These are phyloP conservation scores for Elsinoe australis DNA, from an alignment of 2,329 filamentous ascomycete species.

Conservation along the genomic window DNA sequence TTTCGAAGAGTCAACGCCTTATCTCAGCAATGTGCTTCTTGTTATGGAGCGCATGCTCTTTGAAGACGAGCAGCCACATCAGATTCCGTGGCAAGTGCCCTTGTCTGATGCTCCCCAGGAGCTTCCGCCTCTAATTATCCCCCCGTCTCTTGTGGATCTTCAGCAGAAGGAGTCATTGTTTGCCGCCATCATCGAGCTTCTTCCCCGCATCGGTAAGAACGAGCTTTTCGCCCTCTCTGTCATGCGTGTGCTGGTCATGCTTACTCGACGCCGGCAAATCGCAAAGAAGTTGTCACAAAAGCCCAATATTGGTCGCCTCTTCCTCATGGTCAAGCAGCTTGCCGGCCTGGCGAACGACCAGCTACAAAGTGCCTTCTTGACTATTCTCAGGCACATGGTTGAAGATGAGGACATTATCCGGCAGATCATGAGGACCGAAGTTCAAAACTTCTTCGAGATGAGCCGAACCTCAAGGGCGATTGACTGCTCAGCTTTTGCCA, in stretches of 20 bases:
- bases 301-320: slow-evolving; percentile 79
- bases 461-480: slow-evolving; percentile 39
- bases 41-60: slow-evolving; percentile 86
- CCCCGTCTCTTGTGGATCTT: slow-evolving; percentile 54
- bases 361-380: slow-evolving; percentile 68
- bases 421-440: slow-evolving; percentile 86
- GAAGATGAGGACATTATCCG: slow-evolving; percentile 88
- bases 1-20: slow-evolving; percentile 74
- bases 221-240: slow-evolving; percentile 76
- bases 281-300: slow-evolving; percentile 75
- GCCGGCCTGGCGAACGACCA: slow-evolving; percentile 69
- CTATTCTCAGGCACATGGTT: slow-evolving; percentile 82
- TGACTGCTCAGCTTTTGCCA: slow-evolving; percentile 67
- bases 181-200: slow-evolving; percentile 67
- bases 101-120: slow-evolving; percentile 37
- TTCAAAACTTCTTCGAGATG: slow-evolving; percentile 65
- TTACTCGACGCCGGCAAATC: slow-evolving; percentile 70
- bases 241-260: slow-evolving; percentile 73
- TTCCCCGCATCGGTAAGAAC: slow-evolving; percentile 83
- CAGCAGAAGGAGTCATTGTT: slow-evolving; percentile 66
- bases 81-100: slow-evolving; percentile 57
- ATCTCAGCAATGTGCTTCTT: slow-evolving; percentile 83
- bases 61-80: slow-evolving; percentile 73
- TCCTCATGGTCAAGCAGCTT: slow-evolving; percentile 92
- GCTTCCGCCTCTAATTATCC: slow-evolving; percentile 49